Evolutionary conservation across 2,329 filamentous ascomycete genomes (phyloP).

Genomic region (Aspergillus japonicus): DNA sequence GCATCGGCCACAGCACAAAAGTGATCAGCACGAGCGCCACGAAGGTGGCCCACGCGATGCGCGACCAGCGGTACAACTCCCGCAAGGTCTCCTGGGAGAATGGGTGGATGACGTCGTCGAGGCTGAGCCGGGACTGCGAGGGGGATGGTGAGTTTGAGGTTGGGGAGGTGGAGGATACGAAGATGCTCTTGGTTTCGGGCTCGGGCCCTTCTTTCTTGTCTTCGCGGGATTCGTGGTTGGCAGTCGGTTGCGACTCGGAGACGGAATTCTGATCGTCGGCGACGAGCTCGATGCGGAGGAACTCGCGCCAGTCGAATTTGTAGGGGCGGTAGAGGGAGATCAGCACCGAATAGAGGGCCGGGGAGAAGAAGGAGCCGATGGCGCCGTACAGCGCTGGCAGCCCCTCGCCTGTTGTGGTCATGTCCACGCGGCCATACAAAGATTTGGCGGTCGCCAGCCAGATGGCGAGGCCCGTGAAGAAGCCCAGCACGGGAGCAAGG

Average conservation of each 20-base stretch:
- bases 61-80: conserved; percentile 39
- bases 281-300: conserved; percentile 49
- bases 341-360: conserved; percentile 47
- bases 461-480: conserved; percentile 44
- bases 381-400: conserved; percentile 48
- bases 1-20: conserved; percentile 51
- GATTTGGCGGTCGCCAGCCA: conserved; percentile 46
- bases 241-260: no score
- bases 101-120: conserved; percentile 48
- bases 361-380: conserved; percentile 48
- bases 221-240: no score
- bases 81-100: conserved; percentile 39
- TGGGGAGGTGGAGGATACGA: neutral
- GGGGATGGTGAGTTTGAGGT: neutral
- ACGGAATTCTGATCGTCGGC: conserved; percentile 30
- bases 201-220: neutral
- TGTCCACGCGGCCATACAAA: conserved; percentile 42
- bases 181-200: neutral
- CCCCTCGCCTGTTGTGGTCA: conserved; percentile 42
- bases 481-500: conserved; percentile 38
- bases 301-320: conserved; percentile 47
- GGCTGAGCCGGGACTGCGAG: conserved; percentile 14
- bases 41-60: conserved; percentile 43
- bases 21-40: conserved; percentile 47
- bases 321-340: conserved; percentile 44